Conservation (phyloP, 2,329 filamentous ascomycete genomes). For the Nemania bipapillata region DNA sequence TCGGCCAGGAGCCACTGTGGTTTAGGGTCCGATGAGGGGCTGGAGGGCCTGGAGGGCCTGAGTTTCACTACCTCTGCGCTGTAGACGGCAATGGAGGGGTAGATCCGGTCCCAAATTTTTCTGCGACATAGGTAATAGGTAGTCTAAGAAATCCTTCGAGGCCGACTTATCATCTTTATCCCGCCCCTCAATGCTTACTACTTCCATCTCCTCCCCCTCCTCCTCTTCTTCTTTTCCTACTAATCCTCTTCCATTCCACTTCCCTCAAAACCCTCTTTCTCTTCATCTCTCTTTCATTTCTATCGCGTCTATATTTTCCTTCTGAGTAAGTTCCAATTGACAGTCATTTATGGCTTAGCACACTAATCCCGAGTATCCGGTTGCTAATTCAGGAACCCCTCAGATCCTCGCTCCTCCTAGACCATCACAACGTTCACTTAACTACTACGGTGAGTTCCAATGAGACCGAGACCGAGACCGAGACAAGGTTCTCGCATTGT, state of each 20-base stretch:
- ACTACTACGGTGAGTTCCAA: slow-evolving; percentile 19
- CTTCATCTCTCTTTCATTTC: slow-evolving; percentile 36
- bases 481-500: background rate
- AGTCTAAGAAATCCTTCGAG: slow-evolving; percentile 25
- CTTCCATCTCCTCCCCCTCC: slow-evolving; percentile 27
- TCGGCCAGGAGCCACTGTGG: slow-evolving; percentile 28
- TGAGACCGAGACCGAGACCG: background rate
- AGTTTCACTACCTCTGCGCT: background rate
- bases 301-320: slow-evolving; percentile 28
- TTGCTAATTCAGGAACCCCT: slow-evolving; percentile 32
- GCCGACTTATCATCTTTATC: slow-evolving; percentile 32
- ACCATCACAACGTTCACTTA: slow-evolving; percentile 11
- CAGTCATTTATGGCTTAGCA: background rate
- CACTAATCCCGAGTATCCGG: slow-evolving; percentile 13
- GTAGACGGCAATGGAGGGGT: slow-evolving; percentile 29
- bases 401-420: slow-evolving; percentile 28
- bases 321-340: slow-evolving; percentile 29
- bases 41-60: slow-evolving; percentile 5
- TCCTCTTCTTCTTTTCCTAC: slow-evolving; percentile 42
- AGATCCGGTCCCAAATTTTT: slow-evolving; percentile 37
- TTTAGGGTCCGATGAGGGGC: slow-evolving; percentile 36
- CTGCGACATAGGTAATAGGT: slow-evolving; percentile 7
- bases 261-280: slow-evolving; percentile 40
- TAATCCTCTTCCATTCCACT: slow-evolving; percentile 41
- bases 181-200: slow-evolving; percentile 41